Evolutionary conservation across 257 asterid genomes (phyloP), one percentile per base, ranked within the genome.

Genomic region (Nicotiana benthamiana): DNA sequence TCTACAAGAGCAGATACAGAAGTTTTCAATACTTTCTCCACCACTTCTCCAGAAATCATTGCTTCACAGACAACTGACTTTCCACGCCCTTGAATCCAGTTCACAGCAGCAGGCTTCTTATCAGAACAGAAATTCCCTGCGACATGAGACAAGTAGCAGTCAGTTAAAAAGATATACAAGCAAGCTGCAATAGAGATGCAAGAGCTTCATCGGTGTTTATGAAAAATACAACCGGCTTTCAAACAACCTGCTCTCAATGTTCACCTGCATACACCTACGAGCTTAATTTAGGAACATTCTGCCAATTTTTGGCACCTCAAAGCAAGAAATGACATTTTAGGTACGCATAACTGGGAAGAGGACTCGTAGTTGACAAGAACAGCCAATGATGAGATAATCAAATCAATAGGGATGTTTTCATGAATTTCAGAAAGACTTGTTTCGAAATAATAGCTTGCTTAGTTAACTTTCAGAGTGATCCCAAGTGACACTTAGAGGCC

Each of bases 51-150:
- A 2, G 89, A 83, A 54, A 95, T 86, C 17, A 67, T 79, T 26
- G 97, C 92, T 90, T 95, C 98, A 61, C 98, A 95, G 17, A 95
- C 97, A 77, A 95, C 97, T 17, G 98, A 95, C 83, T 93, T 95
- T 34, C 98, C 98, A 48, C 97, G 93, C 81, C 98, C 98, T 86
- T 93, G 95, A 20, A 95, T 93, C 98, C 98, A 95, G 82, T 95
- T 95, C 7, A 95, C 89, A 8, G 98, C 98, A 9, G 98, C 90
- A 18, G 98, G 97, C 85, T 95, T 95, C 89, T 95, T 95, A 86
- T 95, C 98, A 2, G 97, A 93, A 86, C 98, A 95, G 83, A 89
- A 93, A 61, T 95, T 93, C 75, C 98, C 98, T 95, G 78, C 81
- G 85, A 75, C 72, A 60, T 54, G 68, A 27, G 68, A 52, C 43